These are phyloP conservation scores for Rhizoclosmatium sp. DNA, from an alignment of 192 early-diverging fungal species.

Conservation along the genomic window DNA sequence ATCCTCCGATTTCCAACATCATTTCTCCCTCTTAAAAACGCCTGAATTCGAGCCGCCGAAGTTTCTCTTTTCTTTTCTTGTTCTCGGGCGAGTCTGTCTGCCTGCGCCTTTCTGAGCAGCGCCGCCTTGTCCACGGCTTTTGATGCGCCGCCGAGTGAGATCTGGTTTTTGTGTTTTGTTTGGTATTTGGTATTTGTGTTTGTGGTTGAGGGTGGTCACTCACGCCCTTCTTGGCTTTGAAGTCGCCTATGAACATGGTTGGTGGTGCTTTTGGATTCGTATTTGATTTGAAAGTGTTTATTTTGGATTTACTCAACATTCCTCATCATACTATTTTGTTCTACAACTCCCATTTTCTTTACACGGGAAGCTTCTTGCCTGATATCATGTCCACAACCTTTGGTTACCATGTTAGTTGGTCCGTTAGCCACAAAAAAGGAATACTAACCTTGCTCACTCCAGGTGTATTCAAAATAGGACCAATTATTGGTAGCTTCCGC, in stretches of 20 bases:
- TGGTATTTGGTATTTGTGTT: too few relatives aligned
- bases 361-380: constrained; percentile 68
- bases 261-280: too few relatives aligned
- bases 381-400: constrained; percentile 61
- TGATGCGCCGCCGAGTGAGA: constrained; percentile 82
- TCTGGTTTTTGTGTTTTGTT: constrained; percentile 43
- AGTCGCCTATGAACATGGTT: too few relatives aligned
- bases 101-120: constrained; percentile 73
- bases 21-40: constrained; percentile 26
- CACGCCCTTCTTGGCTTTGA: too few relatives aligned
- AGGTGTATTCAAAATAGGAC: constrained; percentile 84
- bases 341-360: constrained; percentile 6
- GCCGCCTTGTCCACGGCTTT: constrained; percentile 70
- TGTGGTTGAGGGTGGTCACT: too few relatives aligned
- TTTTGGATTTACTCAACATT: too few relatives aligned
- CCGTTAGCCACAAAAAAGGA: background rate
- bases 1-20: background rate
- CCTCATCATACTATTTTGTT: too few relatives aligned
- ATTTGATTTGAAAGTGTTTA: too few relatives aligned
- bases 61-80: constrained; percentile 64
- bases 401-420: background rate
- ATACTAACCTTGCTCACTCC: constrained; percentile 74
- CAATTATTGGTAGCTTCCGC: constrained; percentile 88
- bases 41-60: constrained; percentile 74
- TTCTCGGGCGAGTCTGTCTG: constrained; percentile 76